These are phyloP conservation scores for Aspergillus fructus DNA, from an alignment of 2,329 filamentous ascomycete species.

Conservation along the genomic window DNA sequence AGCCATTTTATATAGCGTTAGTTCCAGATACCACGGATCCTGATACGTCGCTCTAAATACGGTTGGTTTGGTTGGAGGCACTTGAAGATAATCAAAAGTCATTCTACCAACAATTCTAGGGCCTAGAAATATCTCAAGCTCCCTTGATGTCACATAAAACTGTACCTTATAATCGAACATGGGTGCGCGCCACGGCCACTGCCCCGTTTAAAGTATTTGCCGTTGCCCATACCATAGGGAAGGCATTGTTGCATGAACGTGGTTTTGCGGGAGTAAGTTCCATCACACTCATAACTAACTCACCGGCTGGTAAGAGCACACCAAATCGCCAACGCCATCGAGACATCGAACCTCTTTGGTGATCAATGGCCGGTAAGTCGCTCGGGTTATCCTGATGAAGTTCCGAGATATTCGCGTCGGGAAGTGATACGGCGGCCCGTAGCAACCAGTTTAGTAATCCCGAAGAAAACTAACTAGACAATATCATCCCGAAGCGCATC, in stretches of 20 bases:
- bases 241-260: not conserved
- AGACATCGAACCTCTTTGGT: not conserved
- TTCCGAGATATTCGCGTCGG: conserved; percentile 36
- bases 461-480: conserved; percentile 19
- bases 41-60: not conserved
- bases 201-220: conserved; percentile 21
- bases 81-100: not conserved
- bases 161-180: not conserved
- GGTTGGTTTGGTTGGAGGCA: not conserved
- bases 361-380: not conserved
- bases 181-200: not conserved
- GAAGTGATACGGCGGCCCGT: conserved; percentile 15
- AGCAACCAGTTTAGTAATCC: conserved; percentile 28
- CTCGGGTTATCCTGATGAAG: not conserved
- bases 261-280: not conserved
- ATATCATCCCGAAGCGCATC: conserved; percentile 30
- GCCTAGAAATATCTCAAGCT: not conserved
- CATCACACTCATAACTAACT: not conserved
- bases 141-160: not conserved
- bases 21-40: not conserved
- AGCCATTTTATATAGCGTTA: not conserved
- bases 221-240: not conserved
- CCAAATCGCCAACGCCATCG: not conserved
- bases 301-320: not conserved
- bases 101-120: not conserved